phyloP scores from a whole-genome alignment of 768 basidiomycete species.

The Russula dissimulans region DNA sequence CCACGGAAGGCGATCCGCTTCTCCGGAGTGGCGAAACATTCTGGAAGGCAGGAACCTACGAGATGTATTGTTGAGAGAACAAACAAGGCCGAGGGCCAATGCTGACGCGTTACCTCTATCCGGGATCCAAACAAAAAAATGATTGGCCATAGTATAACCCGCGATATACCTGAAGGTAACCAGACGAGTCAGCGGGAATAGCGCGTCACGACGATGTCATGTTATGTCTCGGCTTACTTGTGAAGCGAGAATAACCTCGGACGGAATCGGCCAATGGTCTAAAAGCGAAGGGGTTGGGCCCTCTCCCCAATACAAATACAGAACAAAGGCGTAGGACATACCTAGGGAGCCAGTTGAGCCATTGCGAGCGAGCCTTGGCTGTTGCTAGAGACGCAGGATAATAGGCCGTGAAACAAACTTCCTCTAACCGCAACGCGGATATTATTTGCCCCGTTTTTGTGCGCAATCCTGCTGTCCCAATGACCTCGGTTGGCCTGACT shows the following conservation, averaged over 20 bases:
- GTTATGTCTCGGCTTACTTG: not conserved
- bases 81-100: not conserved
- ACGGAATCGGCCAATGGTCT: conserved; percentile 10
- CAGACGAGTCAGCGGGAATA: not conserved
- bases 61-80: not conserved
- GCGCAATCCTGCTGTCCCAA: conserved; percentile 1
- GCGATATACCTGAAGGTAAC: not conserved
- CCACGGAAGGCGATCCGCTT: not conserved
- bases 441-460: not conserved
- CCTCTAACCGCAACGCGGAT: conserved; percentile 9
- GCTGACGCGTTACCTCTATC: conserved; percentile 1
- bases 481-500: not conserved
- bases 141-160: conserved; percentile 11
- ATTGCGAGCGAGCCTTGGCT: not conserved
- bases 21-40: conserved; percentile 11
- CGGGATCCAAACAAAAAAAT: conserved; percentile 8
- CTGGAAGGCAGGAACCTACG: conserved; percentile 9
- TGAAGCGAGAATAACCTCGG: conserved; percentile 11
- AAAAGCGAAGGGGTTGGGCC: not conserved
- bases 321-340: not conserved
- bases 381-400: not conserved
- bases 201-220: not conserved
- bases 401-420: conserved; percentile 14
- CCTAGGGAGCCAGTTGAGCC: conserved; percentile 14
- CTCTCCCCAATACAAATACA: too few relatives aligned